A percentile compares a stretch with the other conserved stretches of the same genome.
phyloP scores from a whole-genome alignment of 2,329 filamentous ascomycete species.

The Sarocladiaceae sp. region DNA sequence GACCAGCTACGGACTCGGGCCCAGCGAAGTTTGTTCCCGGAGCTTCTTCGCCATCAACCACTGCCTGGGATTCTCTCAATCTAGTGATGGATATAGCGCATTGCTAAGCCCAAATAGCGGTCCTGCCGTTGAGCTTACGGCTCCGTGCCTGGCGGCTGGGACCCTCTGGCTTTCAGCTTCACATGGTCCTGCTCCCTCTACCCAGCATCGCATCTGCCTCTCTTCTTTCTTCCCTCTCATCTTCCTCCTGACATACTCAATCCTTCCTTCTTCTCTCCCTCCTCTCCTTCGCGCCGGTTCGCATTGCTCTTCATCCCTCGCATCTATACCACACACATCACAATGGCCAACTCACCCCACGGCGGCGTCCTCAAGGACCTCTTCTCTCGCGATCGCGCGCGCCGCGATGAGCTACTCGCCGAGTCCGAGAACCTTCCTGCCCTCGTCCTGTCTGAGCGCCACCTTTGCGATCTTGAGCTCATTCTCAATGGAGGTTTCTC shows the following conservation, averaged over 20 bases:
- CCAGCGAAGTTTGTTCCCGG: conserved; percentile 9
- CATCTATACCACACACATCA: conserved; percentile 9
- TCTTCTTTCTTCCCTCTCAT: conserved; percentile 4
- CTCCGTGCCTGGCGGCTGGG: background rate
- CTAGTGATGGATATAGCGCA: background rate
- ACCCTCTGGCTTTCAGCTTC: background rate
- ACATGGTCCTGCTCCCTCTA: background rate
- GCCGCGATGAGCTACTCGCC: conserved; percentile 68
- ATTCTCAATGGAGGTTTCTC: conserved; percentile 98
- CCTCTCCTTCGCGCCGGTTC: conserved; percentile 9
- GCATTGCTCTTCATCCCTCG: background rate
- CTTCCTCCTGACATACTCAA: too few relatives aligned
- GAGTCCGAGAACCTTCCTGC: conserved; percentile 86
- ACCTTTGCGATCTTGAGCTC: conserved; percentile 95
- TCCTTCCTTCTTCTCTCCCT: conserved; percentile 14
- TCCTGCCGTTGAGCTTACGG: too few relatives aligned
- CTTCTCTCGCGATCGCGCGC: conserved; percentile 82
- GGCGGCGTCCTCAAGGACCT: conserved; percentile 98
- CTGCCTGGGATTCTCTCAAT: background rate
- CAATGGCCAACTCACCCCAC: conserved; percentile 64
- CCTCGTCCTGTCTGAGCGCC: conserved; percentile 80
- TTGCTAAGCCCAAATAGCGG: too few relatives aligned
- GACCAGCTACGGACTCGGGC: conserved; percentile 5
- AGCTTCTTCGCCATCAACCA: conserved; percentile 5
- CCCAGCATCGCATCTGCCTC: background rate